Evolutionary conservation across 148 eudicot genomes (phyloP).

Genomic region (Silene latifolia): DNA sequence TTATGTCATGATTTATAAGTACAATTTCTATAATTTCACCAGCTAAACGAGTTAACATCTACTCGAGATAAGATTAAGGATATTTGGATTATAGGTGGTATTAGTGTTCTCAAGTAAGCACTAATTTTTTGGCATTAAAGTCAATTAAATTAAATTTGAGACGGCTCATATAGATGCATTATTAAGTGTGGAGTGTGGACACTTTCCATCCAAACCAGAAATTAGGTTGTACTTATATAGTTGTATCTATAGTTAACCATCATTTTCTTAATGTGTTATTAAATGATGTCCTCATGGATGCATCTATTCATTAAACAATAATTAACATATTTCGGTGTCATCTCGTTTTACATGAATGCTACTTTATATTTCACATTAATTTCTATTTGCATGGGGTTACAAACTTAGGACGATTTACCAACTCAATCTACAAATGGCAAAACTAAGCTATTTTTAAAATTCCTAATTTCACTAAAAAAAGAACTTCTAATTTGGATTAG

Average conservation of each 20-base stretch:
- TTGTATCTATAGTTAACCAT: slow-evolving; percentile 1
- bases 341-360: neutral
- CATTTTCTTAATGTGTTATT: neutral
- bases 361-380: neutral
- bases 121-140: neutral
- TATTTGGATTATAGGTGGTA: no score
- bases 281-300: neutral
- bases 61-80: no score
- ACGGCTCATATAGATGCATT: neutral
- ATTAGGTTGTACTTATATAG: neutral
- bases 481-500: no score
- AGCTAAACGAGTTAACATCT: no score
- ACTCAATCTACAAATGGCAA: no score
- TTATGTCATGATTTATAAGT: no score
- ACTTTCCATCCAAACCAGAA: slow-evolving; percentile 2
- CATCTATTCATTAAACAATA: neutral
- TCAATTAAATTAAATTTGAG: neutral
- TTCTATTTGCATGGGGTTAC: neutral
- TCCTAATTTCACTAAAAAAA: no score
- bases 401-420: neutral
- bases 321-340: no score
- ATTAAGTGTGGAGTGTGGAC: neutral
- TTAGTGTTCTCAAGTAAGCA: neutral
- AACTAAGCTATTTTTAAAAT: no score
- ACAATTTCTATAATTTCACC: no score